Percentiles rank a stretch among this genome's conserved stretches.
Conservation (phyloP, 176 grass and related monocot species). For the Pontederia paniculata region DNA sequence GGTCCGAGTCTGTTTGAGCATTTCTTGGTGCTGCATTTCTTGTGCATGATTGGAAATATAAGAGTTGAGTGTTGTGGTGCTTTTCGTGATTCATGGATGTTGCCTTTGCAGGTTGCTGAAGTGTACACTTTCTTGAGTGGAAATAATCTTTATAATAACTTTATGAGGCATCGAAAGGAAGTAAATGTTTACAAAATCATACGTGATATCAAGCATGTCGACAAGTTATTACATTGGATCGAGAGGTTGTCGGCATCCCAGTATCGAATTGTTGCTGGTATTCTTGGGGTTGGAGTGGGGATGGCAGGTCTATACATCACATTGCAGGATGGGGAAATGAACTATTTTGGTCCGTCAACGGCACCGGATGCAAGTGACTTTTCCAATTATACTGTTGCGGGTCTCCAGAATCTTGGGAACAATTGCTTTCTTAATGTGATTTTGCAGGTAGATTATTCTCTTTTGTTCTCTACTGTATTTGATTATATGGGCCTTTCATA, state of each 20-base stretch:
- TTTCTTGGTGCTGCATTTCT: no score
- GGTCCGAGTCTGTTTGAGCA: no score
- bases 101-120: no score
- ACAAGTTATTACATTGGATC: slow-evolving; percentile 15
- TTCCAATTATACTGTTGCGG: slow-evolving; percentile 30
- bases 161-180: slow-evolving; percentile 12
- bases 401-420: slow-evolving; percentile 81
- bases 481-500: slow-evolving; percentile 1
- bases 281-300: slow-evolving; percentile 54
- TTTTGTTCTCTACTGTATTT: background rate
- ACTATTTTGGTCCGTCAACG: slow-evolving; percentile 17
- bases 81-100: no score
- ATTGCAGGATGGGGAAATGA: slow-evolving; percentile 20
- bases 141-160: background rate
- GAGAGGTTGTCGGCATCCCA: slow-evolving; percentile 9
- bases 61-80: no score
- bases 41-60: no score
- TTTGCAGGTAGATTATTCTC: slow-evolving; percentile 46
- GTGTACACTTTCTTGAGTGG: no score
- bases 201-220: slow-evolving; percentile 26
- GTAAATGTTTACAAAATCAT: slow-evolving; percentile 17
- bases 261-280: slow-evolving; percentile 33
- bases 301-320: slow-evolving; percentile 42
- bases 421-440: slow-evolving; percentile 99
- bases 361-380: slow-evolving; percentile 24